Conservation (phyloP, 495 filamentous ascomycete genomes). For the Rusavskia elegans region DNA sequence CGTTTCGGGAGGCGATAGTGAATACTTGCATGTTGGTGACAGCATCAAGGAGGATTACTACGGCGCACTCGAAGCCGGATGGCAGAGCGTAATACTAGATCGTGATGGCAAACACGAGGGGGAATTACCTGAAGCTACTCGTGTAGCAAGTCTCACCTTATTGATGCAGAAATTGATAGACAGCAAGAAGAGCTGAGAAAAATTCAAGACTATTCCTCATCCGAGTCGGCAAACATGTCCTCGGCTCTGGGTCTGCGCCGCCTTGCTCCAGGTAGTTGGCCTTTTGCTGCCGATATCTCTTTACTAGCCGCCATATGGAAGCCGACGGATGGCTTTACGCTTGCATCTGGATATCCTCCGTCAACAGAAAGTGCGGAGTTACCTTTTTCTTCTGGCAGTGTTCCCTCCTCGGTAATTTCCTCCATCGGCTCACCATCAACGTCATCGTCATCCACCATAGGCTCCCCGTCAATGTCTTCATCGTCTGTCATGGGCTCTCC, state of each 20-base stretch:
- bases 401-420: slow-evolving; percentile 29
- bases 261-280: slow-evolving; percentile 10
- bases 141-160: background rate
- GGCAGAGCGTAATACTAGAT: slow-evolving; percentile 40
- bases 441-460: slow-evolving; percentile 35
- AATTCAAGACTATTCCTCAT: slow-evolving; percentile 18
- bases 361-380: background rate
- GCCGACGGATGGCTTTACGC: background rate
- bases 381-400: slow-evolving; percentile 17
- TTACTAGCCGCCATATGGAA: background rate
- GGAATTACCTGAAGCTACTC: background rate
- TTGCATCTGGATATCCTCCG: background rate
- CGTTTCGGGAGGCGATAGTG: slow-evolving; percentile 23
- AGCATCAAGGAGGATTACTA: slow-evolving; percentile 44
- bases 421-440: slow-evolving; percentile 38
- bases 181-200: background rate
- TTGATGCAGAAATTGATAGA: background rate
- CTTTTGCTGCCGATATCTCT: background rate
- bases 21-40: slow-evolving; percentile 49
- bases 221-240: slow-evolving; percentile 82
- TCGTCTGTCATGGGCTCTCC: slow-evolving; percentile 14
- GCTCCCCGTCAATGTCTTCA: slow-evolving; percentile 34
- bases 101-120: slow-evolving; percentile 12
- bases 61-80: slow-evolving; percentile 45
- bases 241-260: slow-evolving; percentile 65